Evolutionary conservation across 2,329 filamentous ascomycete genomes (phyloP).

Genomic region (Fusarium transvaalense): DNA sequence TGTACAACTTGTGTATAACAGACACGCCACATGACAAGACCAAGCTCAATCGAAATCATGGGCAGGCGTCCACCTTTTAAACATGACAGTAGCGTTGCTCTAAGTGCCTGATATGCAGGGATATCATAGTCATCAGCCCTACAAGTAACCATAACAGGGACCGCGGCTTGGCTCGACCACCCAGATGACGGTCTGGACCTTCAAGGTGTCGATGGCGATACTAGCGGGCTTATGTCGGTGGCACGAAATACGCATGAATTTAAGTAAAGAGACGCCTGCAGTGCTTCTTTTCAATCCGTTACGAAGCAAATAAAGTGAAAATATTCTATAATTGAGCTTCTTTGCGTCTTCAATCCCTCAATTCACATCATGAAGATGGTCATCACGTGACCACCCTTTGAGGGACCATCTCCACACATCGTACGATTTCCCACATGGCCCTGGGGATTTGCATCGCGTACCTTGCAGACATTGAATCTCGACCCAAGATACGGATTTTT

Average conservation of each 20-base stretch:
- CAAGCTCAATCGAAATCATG: neutral
- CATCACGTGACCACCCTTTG: slow-evolving; percentile 39
- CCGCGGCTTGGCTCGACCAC: slow-evolving; percentile 37
- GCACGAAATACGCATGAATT: neutral
- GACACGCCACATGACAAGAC: neutral
- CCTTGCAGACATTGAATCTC: neutral
- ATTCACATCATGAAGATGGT: neutral
- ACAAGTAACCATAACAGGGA: slow-evolving; percentile 37
- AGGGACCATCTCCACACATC: slow-evolving; percentile 40
- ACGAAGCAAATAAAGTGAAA: rapidly evolving
- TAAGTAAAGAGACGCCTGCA: neutral
- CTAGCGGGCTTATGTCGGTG: neutral
- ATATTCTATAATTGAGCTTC: neutral
- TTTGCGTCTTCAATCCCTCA: neutral
- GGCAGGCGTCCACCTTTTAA: slow-evolving; percentile 29
- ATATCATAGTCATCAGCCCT: slow-evolving; percentile 38
- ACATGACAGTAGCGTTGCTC: slow-evolving; percentile 32
- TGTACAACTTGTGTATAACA: neutral
- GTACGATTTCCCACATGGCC: slow-evolving; percentile 41
- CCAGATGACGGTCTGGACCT: slow-evolving; percentile 39
- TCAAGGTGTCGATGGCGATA: slow-evolving; percentile 31
- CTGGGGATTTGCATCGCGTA: neutral
- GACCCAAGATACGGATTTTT: neutral
- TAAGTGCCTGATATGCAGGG: slow-evolving; percentile 42
- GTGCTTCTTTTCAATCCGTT: rapidly evolving